phyloP scores from a whole-genome alignment of 306 rosid genomes.

The Prinsepia uniflora region DNA sequence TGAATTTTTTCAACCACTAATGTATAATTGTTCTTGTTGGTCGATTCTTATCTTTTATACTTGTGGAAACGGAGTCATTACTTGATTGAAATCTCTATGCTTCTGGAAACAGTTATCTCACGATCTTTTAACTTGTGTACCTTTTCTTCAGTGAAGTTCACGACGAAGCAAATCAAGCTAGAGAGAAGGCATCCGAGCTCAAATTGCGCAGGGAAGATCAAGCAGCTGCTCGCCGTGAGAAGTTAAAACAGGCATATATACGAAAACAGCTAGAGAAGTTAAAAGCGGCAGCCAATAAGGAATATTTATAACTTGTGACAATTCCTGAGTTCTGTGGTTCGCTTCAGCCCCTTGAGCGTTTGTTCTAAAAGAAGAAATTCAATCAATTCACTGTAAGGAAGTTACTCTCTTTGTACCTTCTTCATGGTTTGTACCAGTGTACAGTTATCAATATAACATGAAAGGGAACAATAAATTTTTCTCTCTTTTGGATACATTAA shows the following conservation, averaged over 20 bases:
- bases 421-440: not conserved
- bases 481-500: no score
- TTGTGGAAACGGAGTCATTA: not conserved
- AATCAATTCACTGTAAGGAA: not conserved
- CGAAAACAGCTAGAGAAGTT: constrained; percentile 76
- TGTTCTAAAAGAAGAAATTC: not conserved
- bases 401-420: not conserved
- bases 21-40: not conserved
- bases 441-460: not conserved
- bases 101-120: not conserved
- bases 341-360: not conserved
- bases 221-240: constrained; percentile 64
- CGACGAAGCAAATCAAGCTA: constrained; percentile 76
- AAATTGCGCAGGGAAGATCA: constrained; percentile 74
- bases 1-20: not conserved
- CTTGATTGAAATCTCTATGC: not conserved
- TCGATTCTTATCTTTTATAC: not conserved
- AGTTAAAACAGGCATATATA: constrained; percentile 74
- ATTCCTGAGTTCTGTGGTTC: constrained; percentile 2
- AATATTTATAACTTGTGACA: constrained; percentile 8
- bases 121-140: constrained; percentile 2
- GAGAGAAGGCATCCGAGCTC: constrained; percentile 76
- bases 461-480: no score
- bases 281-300: constrained; percentile 51
- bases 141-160: constrained; percentile 74